Evolutionary conservation across 345 rosid genomes (phyloP), one percentile per base, ranked within the genome.

Genomic region (Gossypium turneri): DNA sequence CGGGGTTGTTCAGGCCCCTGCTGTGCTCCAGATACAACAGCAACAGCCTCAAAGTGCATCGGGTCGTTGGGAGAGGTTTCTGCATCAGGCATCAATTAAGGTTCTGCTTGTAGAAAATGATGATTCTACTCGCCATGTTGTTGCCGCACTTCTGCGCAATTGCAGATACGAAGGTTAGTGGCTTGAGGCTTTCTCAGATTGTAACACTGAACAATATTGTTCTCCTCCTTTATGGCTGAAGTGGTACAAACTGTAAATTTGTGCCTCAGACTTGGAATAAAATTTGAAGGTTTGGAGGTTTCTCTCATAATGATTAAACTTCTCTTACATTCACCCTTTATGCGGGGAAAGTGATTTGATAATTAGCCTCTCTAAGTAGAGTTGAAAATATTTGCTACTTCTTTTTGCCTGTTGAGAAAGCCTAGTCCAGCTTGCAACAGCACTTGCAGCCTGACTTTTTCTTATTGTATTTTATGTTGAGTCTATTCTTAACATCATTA

Each of bases 31-130:
- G 67, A 71, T 85, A 41, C 73, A 73, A 4, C 85, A 61, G 82
- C 84, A 88, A 50, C 92, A 78, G 70, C 84, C 88, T 79, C 85
- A 82, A 47, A 77, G 76, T 6, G 74, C 84, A 7, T 77, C 67
- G 64, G 86, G 86, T 67, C 81, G 84, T 41, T 93, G 98, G 98
- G 90, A 93, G 84, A 82, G 84, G 82, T 93, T 91, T 84, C 94
- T 93, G 38, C 92, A 87, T 76, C 59, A 81, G 17, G 78, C 88
- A 75, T 84, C 93, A 16, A 76, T 91, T 52, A 89, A 85, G 80
- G 94, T 91, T 81, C 78, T 93, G 17, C 90, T 93, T 15, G 92
- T 91, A 77, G 98, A 93, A 73, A 79, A 87, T 72, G 98, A 93
- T 78, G 89, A 87, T 75, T 93, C 90, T 19, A 91, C 98, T 62